phyloP scores from a whole-genome alignment of 345 rosid species.

The Acer saccharum region DNA sequence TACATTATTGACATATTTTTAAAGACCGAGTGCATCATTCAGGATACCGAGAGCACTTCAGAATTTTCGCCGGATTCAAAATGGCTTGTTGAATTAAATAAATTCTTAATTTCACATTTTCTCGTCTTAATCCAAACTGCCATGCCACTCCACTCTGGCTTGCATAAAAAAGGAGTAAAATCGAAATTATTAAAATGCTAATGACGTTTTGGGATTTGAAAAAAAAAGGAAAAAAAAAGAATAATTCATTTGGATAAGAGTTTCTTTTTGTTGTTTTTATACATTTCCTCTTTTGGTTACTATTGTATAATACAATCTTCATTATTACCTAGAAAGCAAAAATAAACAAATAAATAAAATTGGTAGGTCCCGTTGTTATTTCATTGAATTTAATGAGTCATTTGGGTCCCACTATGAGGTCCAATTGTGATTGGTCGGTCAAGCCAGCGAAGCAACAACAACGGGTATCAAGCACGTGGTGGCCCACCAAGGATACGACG shows the following conservation, averaged over 20 bases:
- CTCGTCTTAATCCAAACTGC: neutral
- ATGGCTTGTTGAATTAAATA: neutral
- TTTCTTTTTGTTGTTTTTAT: neutral
- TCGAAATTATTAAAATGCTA: neutral
- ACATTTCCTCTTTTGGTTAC: neutral
- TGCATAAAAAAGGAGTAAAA: neutral
- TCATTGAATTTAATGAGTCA: neutral
- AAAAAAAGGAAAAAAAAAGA: no score
- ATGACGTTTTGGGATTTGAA: neutral
- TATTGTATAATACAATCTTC: neutral
- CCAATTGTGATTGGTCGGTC: constrained; percentile 20
- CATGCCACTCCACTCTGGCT: neutral
- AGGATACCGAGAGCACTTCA: no score
- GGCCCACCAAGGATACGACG: constrained; percentile 13
- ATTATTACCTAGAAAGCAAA: neutral
- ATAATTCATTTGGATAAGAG: neutral
- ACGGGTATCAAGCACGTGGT: constrained; percentile 19
- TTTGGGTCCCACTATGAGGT: neutral
- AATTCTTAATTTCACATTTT: neutral
- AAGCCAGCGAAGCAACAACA: constrained; percentile 26
- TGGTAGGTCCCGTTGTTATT: neutral
- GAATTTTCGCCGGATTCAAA: no score
- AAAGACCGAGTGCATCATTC: no score
- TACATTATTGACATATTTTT: no score
- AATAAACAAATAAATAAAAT: no score